Base-by-base conservation (phyloP, 352 stramenopile species). In the Pythium brachiatum region DNA sequence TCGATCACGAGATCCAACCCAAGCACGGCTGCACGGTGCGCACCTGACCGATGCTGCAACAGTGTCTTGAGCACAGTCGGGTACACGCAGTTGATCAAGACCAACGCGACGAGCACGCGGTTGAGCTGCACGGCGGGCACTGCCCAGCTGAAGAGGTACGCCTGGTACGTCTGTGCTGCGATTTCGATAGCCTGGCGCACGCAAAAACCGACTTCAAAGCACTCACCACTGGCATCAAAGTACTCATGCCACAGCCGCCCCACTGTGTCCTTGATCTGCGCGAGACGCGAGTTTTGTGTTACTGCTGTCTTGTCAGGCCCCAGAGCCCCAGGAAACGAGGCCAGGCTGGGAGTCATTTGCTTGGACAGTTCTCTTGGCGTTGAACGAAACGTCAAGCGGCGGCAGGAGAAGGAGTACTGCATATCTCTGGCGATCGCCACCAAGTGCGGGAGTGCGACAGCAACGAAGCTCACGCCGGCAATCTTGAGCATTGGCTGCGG, bases 91-190 rank as follows among this genome's bases (percentile, higher is more conserved):
- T 59, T 66, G 18, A 60, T 26, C 16, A 66, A 13, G 12, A 66
- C 4, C n/a, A 60, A 18, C 13, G 12, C 36, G 13, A 59, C 51
- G 34, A 54, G 27, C 8, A 52, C 9, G 16, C 29, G 50, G 39
- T 66, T 66, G 5, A 66, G 15, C 3, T 7, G 15, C 1, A 29
- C 18, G 29, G 23, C 34, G 13, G 48, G 38, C 18, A 66, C 41
- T 15, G 36, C 20, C 8, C 18, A 41, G 50, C 59, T 66, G 50
- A 66, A 48, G 59, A 59, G 41, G 31, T 66, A 57, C 34, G 59
- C 41, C 23, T 66, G 59, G 50, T 66, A 57, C n/a, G 57, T 64
- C 34, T 57, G 57, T 20, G 36, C 20, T 7, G 18, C 32, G 32
- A 64, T 57, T 16, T 64, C 57, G 3, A 64, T 25, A 7, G 16